Evolutionary conservation across 1,284 basidiomycete species (phyloP), one percentile per base, ranked within the genome.

Genomic region (Sporisorium reilianum): DNA sequence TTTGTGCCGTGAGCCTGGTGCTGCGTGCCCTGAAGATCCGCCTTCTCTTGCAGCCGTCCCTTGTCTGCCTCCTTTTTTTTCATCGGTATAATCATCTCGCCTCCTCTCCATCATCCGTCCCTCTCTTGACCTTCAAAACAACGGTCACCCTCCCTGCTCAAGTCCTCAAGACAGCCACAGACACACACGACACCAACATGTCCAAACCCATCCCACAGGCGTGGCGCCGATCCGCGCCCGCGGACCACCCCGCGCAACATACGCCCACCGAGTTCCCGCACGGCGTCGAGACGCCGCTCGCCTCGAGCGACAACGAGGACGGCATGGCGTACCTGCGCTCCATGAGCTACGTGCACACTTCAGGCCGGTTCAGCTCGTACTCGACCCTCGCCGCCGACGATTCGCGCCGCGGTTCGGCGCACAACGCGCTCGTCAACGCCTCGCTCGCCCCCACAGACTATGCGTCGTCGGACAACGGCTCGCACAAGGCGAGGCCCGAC

Each of bases 261-360:
- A 41, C 18, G n/a, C 45, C 57, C 36, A 64, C 32, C 48, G 64
- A 73, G 8, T 25, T 49, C 22, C 32, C 64, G 10, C 3, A 41
- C 22, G 69, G 69, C 25, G 69, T 62, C 34, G 69, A 72, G 14
- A 67, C 69, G 2, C 69, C 64, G 3, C 42, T 66, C 14, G 48
- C 32, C 3, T 40, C 56, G 10, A 60, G 48, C 32, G 63, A 62
- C 46, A 63, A 62, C 48, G 64, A 73, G 30, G 70, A 73, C 41
- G 58, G 58, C 42, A 73, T 73, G 70, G 70, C 70, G 26, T 73
- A 73, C 38, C 44, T 73, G 12, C 70, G 70, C 6, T 73, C 70
- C 34, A 73, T 73, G 70, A 61, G 57, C 57, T 73, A 73, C 45
- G 65, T 73, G 2, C 70, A 64, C 55, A 61, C 60, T 23, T 64